phyloP scores from a whole-genome alignment of 2,329 filamentous ascomycete species.

The Parastagonospora avenae region DNA sequence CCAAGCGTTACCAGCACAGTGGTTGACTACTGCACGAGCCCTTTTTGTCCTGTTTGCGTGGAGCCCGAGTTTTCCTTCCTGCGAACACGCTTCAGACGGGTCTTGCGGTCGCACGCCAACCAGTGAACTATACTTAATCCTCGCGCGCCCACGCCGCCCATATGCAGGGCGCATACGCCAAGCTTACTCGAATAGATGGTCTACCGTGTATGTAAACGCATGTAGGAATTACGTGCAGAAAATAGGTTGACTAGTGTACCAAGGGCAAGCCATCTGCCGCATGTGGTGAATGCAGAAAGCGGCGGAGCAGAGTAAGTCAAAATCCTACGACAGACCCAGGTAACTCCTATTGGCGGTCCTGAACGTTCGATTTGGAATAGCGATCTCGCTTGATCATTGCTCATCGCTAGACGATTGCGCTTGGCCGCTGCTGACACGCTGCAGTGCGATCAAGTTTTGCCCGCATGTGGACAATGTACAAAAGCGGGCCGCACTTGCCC shows the following conservation, averaged over 20 bases:
- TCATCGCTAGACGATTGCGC: not conserved
- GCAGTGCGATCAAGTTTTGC: constrained; percentile 34
- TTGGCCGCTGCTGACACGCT: constrained; percentile 1
- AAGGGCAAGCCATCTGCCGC: constrained; percentile 26
- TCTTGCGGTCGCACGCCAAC: no score
- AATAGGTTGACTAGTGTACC: no score
- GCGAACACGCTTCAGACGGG: no score
- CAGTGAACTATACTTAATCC: not conserved
- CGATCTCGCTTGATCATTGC: not conserved
- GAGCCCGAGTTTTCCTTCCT: no score
- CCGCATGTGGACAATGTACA: constrained; percentile 32
- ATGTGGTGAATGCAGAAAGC: constrained; percentile 37
- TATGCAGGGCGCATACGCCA: not conserved
- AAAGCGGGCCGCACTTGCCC: constrained; percentile 31
- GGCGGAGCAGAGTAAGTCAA: constrained; percentile 31
- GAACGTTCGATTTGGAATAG: no score
- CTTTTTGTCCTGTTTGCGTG: no score
- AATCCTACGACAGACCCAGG: not conserved
- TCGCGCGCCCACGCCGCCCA: not conserved
- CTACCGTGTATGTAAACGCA: no score
- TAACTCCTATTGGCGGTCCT: no score
- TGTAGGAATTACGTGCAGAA: no score
- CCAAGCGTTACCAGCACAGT: no score
- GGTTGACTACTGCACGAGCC: no score
- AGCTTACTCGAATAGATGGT: no score